A percentile compares a stretch with the other conserved stretches of the same genome.
phyloP scores from a whole-genome alignment of 1,139 yeast species.

The Sugiyamaella grinbergsii region DNA sequence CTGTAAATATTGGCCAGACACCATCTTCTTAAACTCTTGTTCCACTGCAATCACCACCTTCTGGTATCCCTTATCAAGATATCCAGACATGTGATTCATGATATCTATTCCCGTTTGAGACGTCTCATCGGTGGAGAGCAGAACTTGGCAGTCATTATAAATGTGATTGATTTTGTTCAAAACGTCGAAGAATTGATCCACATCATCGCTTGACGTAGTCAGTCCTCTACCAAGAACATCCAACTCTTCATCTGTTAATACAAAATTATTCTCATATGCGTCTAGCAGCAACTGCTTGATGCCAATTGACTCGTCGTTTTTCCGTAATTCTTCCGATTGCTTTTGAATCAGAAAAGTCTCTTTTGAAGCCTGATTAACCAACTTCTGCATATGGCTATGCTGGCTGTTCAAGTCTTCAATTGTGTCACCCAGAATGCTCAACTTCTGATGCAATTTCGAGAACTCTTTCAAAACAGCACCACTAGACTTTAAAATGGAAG shows the following conservation, averaged over 20 bases:
- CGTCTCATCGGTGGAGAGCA: slow-evolving; percentile 62
- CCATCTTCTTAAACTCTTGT: slow-evolving; percentile 39
- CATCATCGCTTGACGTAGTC: slow-evolving; percentile 42
- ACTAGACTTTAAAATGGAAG: slow-evolving; percentile 68
- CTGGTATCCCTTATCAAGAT: slow-evolving; percentile 55
- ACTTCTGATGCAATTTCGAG: slow-evolving; percentile 49
- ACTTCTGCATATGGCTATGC: slow-evolving; percentile 37
- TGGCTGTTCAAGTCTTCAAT: slow-evolving; percentile 44
- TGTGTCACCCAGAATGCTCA: slow-evolving; percentile 50
- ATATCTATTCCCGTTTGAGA: slow-evolving; percentile 70
- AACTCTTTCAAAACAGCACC: slow-evolving; percentile 61
- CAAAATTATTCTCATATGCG: slow-evolving; percentile 64
- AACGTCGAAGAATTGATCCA: slow-evolving; percentile 62
- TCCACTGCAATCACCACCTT: slow-evolving; percentile 49
- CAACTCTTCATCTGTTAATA: slow-evolving; percentile 68
- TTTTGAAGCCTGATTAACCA: slow-evolving; percentile 34
- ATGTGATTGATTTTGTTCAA: slow-evolving; percentile 64
- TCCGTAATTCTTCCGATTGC: slow-evolving; percentile 48
- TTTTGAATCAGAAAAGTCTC: slow-evolving; percentile 40
- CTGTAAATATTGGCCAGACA: slow-evolving; percentile 33
- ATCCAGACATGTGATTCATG: slow-evolving; percentile 59
- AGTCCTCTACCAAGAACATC: slow-evolving; percentile 41
- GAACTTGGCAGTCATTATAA: slow-evolving; percentile 65
- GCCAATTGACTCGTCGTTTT: slow-evolving; percentile 48
- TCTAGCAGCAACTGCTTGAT: slow-evolving; percentile 58